phyloP scores from a whole-genome alignment of 2,329 filamentous ascomycete species.

The Gremmenia infestans region DNA sequence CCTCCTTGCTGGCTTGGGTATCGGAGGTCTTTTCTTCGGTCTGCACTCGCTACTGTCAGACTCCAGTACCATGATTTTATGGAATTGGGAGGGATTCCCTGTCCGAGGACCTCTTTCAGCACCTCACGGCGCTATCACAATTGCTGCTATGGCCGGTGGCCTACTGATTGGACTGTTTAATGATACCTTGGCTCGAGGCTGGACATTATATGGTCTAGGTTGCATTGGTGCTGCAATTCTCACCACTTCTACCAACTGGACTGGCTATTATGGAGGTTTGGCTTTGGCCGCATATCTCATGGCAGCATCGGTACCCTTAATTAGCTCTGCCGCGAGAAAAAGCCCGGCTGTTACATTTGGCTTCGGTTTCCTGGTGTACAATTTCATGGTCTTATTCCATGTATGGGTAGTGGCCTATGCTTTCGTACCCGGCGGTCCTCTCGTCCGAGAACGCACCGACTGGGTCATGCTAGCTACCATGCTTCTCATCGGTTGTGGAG shows the following conservation, averaged over 20 bases:
- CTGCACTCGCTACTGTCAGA: constrained; percentile 92
- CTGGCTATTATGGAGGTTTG: constrained; percentile 81
- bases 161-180: constrained; percentile 70
- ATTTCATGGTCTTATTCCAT: constrained; percentile 92
- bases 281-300: constrained; percentile 73
- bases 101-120: constrained; percentile 81
- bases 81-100: constrained; percentile 97
- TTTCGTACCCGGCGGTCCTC: constrained; percentile 89
- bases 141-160: constrained; percentile 81
- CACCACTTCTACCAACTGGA: constrained; percentile 76
- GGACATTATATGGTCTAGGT: constrained; percentile 74
- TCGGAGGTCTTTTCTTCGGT: constrained; percentile 81
- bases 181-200: constrained; percentile 67
- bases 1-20: constrained; percentile 66
- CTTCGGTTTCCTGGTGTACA: constrained; percentile 84
- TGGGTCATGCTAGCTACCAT: constrained; percentile 91
- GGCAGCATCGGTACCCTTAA: constrained; percentile 70
- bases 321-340: constrained; percentile 71
- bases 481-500: constrained; percentile 75
- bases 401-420: constrained; percentile 98
- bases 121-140: constrained; percentile 84
- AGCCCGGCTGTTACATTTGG: constrained; percentile 79
- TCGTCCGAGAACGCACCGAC: constrained; percentile 90
- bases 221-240: constrained; percentile 73
- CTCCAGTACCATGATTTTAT: constrained; percentile 97